A percentile compares a stretch with the other conserved stretches of the same genome.
Evolutionary conservation across 2,329 filamentous ascomycete genomes (phyloP).

Genomic region (Orbilia ellipsospora): DNA sequence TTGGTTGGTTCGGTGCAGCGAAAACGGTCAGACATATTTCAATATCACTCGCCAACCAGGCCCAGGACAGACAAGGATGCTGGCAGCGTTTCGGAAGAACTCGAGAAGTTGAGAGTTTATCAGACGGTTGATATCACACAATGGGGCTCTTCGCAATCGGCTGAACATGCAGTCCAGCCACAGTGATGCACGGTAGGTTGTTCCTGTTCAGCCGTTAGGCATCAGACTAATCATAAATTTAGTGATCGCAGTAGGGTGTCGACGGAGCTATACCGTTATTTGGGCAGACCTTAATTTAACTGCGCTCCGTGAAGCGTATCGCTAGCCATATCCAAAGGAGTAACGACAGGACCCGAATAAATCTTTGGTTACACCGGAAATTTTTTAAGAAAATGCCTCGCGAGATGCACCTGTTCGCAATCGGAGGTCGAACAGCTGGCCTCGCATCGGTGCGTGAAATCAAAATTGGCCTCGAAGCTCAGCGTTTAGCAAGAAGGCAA

Average conservation of each 20-base stretch:
- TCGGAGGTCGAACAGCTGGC: conserved; percentile 30
- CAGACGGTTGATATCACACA: not conserved
- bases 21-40: not conserved
- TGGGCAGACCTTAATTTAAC: no score
- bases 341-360: not conserved
- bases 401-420: conserved; percentile 31
- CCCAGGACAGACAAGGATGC: not conserved
- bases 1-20: not conserved
- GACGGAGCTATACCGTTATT: not conserved
- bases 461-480: no score
- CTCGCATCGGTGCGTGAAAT: conserved; percentile 1
- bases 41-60: conserved; percentile 1
- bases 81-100: conserved; percentile 28
- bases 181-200: not conserved
- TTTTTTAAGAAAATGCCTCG: conserved; percentile 23
- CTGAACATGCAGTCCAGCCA: not conserved
- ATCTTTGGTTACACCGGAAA: conserved; percentile 16
- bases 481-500: no score
- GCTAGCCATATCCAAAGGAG: not conserved
- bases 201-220: conserved; percentile 7
- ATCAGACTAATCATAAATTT: not conserved
- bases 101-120: not conserved
- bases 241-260: conserved; percentile 1
- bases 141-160: conserved; percentile 2
- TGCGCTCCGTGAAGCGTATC: no score